Evolutionary conservation across 1,284 basidiomycete species (phyloP), one percentile per base, ranked within the genome.

Genomic region (Binderoboletus segoi): DNA sequence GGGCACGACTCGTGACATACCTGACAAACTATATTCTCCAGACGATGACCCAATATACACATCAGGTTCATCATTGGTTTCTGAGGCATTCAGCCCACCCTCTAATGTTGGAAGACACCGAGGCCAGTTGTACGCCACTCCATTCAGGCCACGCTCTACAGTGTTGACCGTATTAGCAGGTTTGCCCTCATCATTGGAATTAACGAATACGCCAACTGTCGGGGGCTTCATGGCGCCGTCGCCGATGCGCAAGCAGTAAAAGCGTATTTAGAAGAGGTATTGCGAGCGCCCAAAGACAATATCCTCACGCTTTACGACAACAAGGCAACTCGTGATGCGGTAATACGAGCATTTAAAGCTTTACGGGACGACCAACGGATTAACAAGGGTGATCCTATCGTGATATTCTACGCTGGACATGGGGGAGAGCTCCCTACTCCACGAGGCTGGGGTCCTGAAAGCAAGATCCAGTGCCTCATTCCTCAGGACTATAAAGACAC

Each of bases 341-440:
- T 86, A 37, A 80, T 85, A 61, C 70, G 79, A 51, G 73, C 64
- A 1, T 82, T 86, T 61, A 67, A 69, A 8, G 79, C 83, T 59
- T 72, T 88, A 26, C 67, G 79, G 53, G 76, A 79, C 62, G 84
- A 87, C 60, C 65, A 75, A 11, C 72, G 71, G n/a, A 84, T 88
- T 33, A 73, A 79, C 40, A 62, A 66, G 16, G 84, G 80, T 10
- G 83, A 87, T 58, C 79, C 84, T 18, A 81, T 87, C 20, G 56
- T 87, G 53, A 73, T 87, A 50, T 87, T 83, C 63, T 88, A 84
- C 61, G 82, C 85, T 37, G 84, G 84, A 11, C 84, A 87, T 61
- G 86, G 85, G 18, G 81, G 80, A 58, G 75, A 73, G 38, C 65
- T 83, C 28, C 66, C 70, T 8, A 76, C 82, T 24, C 85, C 85